Evolutionary conservation across 257 asterid species (phyloP).

Genomic region (Solanum tarapatanum): DNA sequence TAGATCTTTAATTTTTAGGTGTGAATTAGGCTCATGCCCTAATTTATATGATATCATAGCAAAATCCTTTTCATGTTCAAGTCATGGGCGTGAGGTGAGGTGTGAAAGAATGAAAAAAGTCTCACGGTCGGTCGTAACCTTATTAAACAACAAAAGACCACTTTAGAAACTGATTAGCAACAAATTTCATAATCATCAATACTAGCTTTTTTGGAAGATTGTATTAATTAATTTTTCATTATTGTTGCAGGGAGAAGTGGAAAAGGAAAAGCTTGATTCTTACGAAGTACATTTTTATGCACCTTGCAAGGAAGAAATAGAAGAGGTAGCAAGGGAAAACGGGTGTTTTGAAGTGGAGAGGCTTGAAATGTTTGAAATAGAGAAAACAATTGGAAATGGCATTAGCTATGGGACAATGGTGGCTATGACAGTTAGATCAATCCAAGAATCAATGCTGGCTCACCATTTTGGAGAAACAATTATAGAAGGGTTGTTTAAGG

Average conservation of each 20-base stretch:
- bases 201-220: not conserved
- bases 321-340: conserved; percentile 39
- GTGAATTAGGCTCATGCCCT: not conserved
- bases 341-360: conserved; percentile 47
- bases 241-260: conserved; percentile 47
- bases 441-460: conserved; percentile 69
- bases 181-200: not conserved
- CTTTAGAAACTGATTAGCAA: not conserved
- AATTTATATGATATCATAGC: not conserved
- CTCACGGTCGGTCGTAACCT: not conserved
- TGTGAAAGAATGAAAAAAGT: not conserved
- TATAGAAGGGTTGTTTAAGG: conserved; percentile 40
- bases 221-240: not conserved
- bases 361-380: conserved; percentile 44
- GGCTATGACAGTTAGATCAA: conserved; percentile 70
- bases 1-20: too few relatives aligned
- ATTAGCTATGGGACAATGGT: conserved; percentile 56
- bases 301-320: conserved; percentile 62
- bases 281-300: conserved; percentile 84
- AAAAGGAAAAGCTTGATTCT: conserved; percentile 40
- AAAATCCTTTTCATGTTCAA: not conserved
- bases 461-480: conserved; percentile 60
- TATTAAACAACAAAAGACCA: not conserved
- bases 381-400: conserved; percentile 17
- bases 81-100: not conserved